Evolutionary conservation across 2,329 filamentous ascomycete species (phyloP).

Genomic region (Arthrinium puccinioides): DNA sequence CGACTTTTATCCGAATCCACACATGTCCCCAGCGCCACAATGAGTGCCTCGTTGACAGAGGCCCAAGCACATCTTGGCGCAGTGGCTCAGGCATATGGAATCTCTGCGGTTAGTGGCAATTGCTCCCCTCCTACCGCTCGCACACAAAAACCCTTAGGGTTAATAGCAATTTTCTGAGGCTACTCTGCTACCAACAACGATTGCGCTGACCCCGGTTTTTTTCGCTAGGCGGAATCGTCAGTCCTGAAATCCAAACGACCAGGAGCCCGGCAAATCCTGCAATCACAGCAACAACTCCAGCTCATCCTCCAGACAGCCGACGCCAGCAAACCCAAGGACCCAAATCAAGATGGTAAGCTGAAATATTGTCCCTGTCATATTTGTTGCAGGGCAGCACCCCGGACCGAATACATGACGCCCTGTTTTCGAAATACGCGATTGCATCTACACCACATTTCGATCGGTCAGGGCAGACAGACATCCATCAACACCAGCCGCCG

Average conservation of each 20-base stretch:
- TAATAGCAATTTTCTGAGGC: too few species aligned
- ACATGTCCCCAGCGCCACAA: too few species aligned
- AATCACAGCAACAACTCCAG: slow-evolving; percentile 11
- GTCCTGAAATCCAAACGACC: slow-evolving; percentile 4
- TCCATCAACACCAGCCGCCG: background rate
- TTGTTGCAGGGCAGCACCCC: too few species aligned
- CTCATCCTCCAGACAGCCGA: slow-evolving; percentile 10
- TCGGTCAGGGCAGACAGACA: background rate
- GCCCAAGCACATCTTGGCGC: too few species aligned
- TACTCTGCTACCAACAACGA: too few species aligned
- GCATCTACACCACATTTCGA: background rate
- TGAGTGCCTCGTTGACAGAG: too few species aligned
- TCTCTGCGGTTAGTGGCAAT: too few species aligned
- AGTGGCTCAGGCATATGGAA: too few species aligned
- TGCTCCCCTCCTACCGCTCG: too few species aligned
- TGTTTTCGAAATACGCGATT: background rate
- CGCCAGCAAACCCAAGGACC: slow-evolving; percentile 10
- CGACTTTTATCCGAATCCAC: too few species aligned
- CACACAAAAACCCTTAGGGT: too few species aligned
- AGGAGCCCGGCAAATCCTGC: slow-evolving; percentile 16
- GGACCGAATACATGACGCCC: background rate
- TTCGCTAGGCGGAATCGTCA: slow-evolving; percentile 3
- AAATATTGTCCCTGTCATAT: slow-evolving; percentile 7
- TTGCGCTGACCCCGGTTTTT: slow-evolving; percentile 2
- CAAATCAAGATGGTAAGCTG: slow-evolving; percentile 42